phyloP scores from a whole-genome alignment of 768 basidiomycete species.

The Mycena capillaripes region DNA sequence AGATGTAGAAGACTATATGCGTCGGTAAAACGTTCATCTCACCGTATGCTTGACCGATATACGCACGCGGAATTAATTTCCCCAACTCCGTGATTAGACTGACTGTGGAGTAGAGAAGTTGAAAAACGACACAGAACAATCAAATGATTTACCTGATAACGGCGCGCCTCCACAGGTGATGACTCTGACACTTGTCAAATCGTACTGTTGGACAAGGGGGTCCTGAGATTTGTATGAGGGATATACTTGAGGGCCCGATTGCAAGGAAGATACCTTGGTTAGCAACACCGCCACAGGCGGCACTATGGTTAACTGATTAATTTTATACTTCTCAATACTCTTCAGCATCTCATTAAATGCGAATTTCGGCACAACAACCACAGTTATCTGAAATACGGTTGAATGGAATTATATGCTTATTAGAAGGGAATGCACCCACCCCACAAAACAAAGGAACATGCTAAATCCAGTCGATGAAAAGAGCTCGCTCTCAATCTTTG shows the following conservation, averaged over 20 bases:
- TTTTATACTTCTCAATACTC: slow-evolving; percentile 58
- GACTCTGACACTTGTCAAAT: slow-evolving; percentile 51
- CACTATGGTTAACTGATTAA: slow-evolving; percentile 61
- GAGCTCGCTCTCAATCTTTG: neutral
- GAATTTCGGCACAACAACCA: slow-evolving; percentile 63
- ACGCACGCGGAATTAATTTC: slow-evolving; percentile 61
- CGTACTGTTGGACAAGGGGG: slow-evolving; percentile 1
- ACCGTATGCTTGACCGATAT: slow-evolving; percentile 78
- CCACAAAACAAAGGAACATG: slow-evolving; percentile 14
- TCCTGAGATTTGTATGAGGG: neutral
- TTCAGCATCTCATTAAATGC: slow-evolving; percentile 59
- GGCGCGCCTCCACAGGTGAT: neutral
- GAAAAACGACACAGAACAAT: no score
- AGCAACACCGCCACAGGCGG: slow-evolving; percentile 64
- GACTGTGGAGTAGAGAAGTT: no score
- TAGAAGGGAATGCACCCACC: neutral
- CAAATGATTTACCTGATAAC: slow-evolving; percentile 26
- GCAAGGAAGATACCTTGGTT: slow-evolving; percentile 56
- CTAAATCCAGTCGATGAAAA: neutral
- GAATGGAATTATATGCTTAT: no score
- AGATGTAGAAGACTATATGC: neutral
- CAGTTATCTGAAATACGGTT: no score
- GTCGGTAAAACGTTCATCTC: slow-evolving; percentile 9
- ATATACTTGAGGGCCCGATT: neutral
- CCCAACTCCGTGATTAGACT: slow-evolving; percentile 52